Conservation (phyloP, 2,329 filamentous ascomycete genomes). For the Aspergillus sp. region DNA sequence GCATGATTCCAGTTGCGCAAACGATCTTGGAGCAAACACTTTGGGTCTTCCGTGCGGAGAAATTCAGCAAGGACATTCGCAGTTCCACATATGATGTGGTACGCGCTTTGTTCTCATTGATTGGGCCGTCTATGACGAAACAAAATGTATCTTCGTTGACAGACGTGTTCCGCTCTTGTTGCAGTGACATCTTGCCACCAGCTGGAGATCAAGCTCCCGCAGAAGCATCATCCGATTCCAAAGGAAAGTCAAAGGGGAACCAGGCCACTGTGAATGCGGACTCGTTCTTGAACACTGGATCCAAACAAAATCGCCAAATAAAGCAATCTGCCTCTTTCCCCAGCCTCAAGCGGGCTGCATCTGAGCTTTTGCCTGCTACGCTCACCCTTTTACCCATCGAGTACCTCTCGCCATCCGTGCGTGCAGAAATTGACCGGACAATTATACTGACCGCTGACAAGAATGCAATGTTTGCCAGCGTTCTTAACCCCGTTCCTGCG, state of each 20-base stretch:
- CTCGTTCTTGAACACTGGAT: slow-evolving; percentile 57
- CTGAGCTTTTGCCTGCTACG: slow-evolving; percentile 56
- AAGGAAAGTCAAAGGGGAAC: slow-evolving; percentile 33
- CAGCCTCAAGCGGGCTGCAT: slow-evolving; percentile 54
- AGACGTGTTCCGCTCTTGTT: slow-evolving; percentile 62
- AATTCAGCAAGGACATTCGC: slow-evolving; percentile 51
- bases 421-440: slow-evolving; percentile 74
- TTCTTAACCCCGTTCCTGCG: slow-evolving; percentile 70
- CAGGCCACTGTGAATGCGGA: slow-evolving; percentile 57
- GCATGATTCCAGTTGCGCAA: slow-evolving; percentile 56
- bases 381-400: slow-evolving; percentile 62
- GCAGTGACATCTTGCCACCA: slow-evolving; percentile 63
- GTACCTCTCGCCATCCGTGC: slow-evolving; percentile 64
- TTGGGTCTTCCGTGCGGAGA: slow-evolving; percentile 62
- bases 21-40: slow-evolving; percentile 66
- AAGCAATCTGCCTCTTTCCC: slow-evolving; percentile 17
- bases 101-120: slow-evolving; percentile 52
- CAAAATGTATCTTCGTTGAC: slow-evolving; percentile 59
- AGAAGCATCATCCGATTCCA: slow-evolving; percentile 35
- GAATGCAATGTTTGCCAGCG: slow-evolving; percentile 72
- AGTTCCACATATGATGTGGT: slow-evolving; percentile 57
- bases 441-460: slow-evolving; percentile 67
- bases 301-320: slow-evolving; percentile 21
- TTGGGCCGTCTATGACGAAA: slow-evolving; percentile 65
- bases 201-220: slow-evolving; percentile 32